These are phyloP conservation scores for Microcyclospora pomicola DNA, from an alignment of 2,329 filamentous ascomycete species.

Conservation along the genomic window DNA sequence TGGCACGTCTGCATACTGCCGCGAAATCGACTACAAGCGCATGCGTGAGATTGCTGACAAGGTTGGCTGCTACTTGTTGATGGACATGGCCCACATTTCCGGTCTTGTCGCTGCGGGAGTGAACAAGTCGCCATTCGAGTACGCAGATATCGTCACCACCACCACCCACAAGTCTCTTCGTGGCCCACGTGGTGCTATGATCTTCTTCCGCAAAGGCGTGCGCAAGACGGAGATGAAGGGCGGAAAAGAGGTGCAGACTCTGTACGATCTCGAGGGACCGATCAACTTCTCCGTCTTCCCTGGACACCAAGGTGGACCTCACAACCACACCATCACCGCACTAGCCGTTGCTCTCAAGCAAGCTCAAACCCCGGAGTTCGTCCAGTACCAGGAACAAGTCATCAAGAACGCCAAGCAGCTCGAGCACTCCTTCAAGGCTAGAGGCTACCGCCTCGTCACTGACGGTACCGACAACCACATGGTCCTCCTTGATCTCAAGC, in stretches of 20 bases:
- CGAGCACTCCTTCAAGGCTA: conserved; percentile 59
- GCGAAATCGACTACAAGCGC: conserved; percentile 87
- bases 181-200: conserved; percentile 96
- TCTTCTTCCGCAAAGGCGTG: conserved; percentile 98
- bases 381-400: conserved; percentile 84
- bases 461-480: conserved; percentile 97
- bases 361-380: conserved; percentile 80
- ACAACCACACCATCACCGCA: conserved; percentile 99
- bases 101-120: conserved; percentile 87
- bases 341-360: conserved; percentile 91
- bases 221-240: conserved; percentile 81
- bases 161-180: conserved; percentile 98
- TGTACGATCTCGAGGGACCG: conserved; percentile 86
- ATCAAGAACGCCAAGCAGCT: conserved; percentile 87
- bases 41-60: conserved; percentile 94
- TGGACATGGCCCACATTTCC: conserved; percentile 98
- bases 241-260: conserved; percentile 56
- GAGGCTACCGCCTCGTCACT: conserved; percentile 88
- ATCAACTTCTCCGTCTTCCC: conserved; percentile 99
- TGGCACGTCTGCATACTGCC: conserved; percentile 95
- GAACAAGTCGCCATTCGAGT: conserved; percentile 80
- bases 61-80: conserved; percentile 85
- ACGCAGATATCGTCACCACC: conserved; percentile 94
- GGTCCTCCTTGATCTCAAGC: conserved; percentile 86
- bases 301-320: conserved; percentile 92